Evolutionary conservation across 2,329 filamentous ascomycete species (phyloP).

Genomic region (Chlorencoelia australis): DNA sequence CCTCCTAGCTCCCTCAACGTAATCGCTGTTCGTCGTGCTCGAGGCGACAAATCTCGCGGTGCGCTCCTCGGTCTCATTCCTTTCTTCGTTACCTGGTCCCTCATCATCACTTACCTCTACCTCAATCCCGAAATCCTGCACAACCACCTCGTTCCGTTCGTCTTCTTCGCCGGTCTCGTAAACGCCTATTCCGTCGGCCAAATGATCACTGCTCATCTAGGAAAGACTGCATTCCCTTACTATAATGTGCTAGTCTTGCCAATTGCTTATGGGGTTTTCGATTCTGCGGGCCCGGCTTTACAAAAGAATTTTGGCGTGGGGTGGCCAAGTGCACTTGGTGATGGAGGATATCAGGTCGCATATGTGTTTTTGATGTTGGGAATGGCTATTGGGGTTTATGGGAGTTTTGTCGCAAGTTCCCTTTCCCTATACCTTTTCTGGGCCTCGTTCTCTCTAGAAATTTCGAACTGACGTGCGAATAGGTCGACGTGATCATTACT

Average conservation of each 20-base stretch:
- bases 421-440: constrained; percentile 3
- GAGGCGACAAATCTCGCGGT: constrained; percentile 60
- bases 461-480: too few relatives aligned
- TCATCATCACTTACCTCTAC: constrained; percentile 70
- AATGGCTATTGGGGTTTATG: constrained; percentile 80
- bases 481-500: constrained; percentile 85
- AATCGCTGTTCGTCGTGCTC: constrained; percentile 65
- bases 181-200: constrained; percentile 94
- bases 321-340: constrained; percentile 68
- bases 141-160: constrained; percentile 79
- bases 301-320: constrained; percentile 46
- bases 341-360: constrained; percentile 76
- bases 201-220: constrained; percentile 91
- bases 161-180: constrained; percentile 76
- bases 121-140: constrained; percentile 77
- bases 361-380: constrained; percentile 87
- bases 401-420: constrained; percentile 68
- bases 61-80: constrained; percentile 77
- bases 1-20: constrained; percentile 62
- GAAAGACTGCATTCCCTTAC: constrained; percentile 81
- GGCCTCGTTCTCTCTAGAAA: not conserved
- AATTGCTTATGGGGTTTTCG: constrained; percentile 66
- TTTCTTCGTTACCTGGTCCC: constrained; percentile 66
- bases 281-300: constrained; percentile 65
- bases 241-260: constrained; percentile 77